Evolutionary conservation across 2,329 filamentous ascomycete genomes (phyloP), one percentile per base, ranked within the genome.

Genomic region (Diplodia sapinea): DNA sequence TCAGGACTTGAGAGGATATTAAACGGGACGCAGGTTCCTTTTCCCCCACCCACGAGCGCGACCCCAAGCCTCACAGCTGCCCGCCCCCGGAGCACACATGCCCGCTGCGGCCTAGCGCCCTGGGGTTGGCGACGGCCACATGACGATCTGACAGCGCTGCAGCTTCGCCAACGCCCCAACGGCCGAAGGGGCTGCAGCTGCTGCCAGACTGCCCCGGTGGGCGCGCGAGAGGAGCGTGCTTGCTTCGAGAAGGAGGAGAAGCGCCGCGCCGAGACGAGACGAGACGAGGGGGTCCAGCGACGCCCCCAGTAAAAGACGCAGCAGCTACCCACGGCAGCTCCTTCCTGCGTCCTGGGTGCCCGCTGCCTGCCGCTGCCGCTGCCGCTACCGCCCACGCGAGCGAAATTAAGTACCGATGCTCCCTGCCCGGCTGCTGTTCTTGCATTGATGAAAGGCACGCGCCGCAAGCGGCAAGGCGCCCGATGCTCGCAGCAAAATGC

Each of bases 71-170:
- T 52, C 52, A 9, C 31, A 1, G 31, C 52, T 36, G 51, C 51
- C 51, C 63, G 54, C 47, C 64, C 52, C 64, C 64, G 64, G 64
- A 59, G 64, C 64, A 50, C 23, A 55, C 38, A 43, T 66, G 52
- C 64, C 64, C 31, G 9, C 29, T 13, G 12, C 40, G 54, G 64
- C 15, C 8, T 66, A 66, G 64, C 64, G 52, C 33, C 52, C 52
- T 51, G 43, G 64, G 52, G 52, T 51, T 38, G 52, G 54, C 23
- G 23, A 31, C 52, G 52, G 49, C 64, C 64, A 66, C 64, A 66
- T 66, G 64, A 66, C 64, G 64, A 59, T 57, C 52, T 65, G 62
- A 65, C 62, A 33, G 52, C 40, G 54, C 54, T 66, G 63, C 52
- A 66, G 40, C 51, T 36, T 20, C 20, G 26, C 26, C 26, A 26